Evolutionary conservation across 1,284 basidiomycete species (phyloP), one percentile per base, ranked within the genome.

Genomic region (Earliella scabrosa): DNA sequence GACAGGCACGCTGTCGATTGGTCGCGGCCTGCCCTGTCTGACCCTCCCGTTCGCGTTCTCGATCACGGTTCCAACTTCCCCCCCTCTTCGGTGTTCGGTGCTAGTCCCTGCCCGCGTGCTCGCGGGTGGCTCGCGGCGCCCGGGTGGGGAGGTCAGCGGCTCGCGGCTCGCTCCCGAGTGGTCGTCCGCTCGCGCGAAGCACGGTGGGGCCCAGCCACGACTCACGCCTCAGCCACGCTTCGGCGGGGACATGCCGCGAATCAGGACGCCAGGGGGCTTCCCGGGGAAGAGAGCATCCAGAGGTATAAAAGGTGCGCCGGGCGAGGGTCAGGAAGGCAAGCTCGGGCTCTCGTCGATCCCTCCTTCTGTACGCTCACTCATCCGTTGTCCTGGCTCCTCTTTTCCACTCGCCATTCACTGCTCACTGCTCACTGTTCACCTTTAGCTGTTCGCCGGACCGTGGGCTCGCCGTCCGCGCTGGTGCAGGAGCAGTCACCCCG

Each of bases 401-500:
- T n/a, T n/a, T n/a, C n/a, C n/a, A n/a, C n/a, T n/a, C n/a, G n/a
- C n/a, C n/a, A n/a, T n/a, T n/a, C n/a, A n/a, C n/a, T n/a, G n/a
- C n/a, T n/a, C n/a, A n/a, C n/a, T n/a, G n/a, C n/a, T n/a, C n/a
- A n/a, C n/a, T n/a, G n/a, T n/a, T n/a, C n/a, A n/a, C n/a, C n/a
- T n/a, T n/a, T n/a, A n/a, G n/a, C n/a, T n/a, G n/a, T n/a, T n/a
- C n/a, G n/a, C n/a, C n/a, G n/a, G n/a, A n/a, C n/a, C n/a, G n/a
- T n/a, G n/a, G n/a, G n/a, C n/a, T n/a, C n/a, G n/a, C n/a, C 20
- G 46, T 14, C 26, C 31, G 31, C 16, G 24, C 34, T 38, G 46
- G 20, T 36, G 46, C 46, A 48, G 46, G 35, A 24, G 13, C 46
- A 48, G 10, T 9, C 46, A 38, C 46, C 46, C 46, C 46, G 46